Evolutionary conservation across 2,329 filamentous ascomycete species (phyloP).

Genomic region (Botryosphaeria dothidea): DNA sequence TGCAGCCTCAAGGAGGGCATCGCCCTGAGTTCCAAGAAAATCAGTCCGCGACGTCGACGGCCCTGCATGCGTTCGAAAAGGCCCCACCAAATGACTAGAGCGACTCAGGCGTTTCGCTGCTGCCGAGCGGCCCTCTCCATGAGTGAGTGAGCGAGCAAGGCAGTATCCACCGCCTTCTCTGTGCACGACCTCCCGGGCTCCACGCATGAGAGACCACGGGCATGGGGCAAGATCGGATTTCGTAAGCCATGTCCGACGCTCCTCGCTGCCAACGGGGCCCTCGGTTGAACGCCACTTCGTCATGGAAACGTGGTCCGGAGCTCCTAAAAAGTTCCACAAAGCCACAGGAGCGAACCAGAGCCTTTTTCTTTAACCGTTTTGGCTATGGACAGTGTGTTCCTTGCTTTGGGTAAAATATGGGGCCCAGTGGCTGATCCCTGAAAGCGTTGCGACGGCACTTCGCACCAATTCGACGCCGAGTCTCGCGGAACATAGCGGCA

Average conservation of each 20-base stretch:
- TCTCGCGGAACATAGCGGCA: neutral
- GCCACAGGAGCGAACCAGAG: neutral
- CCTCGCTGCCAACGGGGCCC: neutral
- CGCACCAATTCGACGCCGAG: slow-evolving; percentile 1
- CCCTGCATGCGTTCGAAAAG: neutral
- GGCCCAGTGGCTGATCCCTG: neutral
- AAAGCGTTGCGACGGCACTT: neutral
- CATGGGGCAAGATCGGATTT: neutral
- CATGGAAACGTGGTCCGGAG: slow-evolving; percentile 15
- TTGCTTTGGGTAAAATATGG: neutral
- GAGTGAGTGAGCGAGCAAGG: neutral
- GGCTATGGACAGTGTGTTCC: neutral
- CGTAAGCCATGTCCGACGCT: neutral
- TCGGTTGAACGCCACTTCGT: slow-evolving; percentile 9
- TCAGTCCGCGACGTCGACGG: neutral
- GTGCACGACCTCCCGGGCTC: neutral
- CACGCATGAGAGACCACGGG: neutral
- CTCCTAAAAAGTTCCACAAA: slow-evolving; percentile 12
- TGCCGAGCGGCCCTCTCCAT: neutral
- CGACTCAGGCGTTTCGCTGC: neutral
- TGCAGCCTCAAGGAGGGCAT: neutral
- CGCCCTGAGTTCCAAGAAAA: neutral
- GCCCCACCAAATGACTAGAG: neutral
- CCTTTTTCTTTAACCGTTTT: neutral
- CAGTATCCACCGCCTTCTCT: neutral